These are phyloP conservation scores for Musa balbisiana DNA, from an alignment of 202 grass and related monocot species.

Conservation along the genomic window DNA sequence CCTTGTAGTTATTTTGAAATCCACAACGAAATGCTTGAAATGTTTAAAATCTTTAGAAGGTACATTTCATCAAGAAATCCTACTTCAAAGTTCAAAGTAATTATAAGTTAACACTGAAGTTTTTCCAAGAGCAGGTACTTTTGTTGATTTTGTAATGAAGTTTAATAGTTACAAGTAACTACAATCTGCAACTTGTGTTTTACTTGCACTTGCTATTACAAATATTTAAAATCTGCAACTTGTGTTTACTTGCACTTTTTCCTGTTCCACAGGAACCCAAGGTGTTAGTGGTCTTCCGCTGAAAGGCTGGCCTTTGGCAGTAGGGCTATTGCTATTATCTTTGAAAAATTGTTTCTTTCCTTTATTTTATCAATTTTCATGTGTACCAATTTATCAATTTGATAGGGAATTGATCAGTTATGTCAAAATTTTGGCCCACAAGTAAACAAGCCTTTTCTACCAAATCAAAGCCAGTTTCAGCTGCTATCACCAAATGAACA, in stretches of 20 bases:
- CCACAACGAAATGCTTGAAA: background rate
- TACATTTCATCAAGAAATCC: background rate
- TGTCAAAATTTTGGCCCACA: slow-evolving; percentile 51
- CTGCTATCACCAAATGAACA: slow-evolving; percentile 72
- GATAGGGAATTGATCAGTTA: slow-evolving; percentile 73
- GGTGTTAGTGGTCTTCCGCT: slow-evolving; percentile 67
- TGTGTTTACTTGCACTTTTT: slow-evolving; percentile 18
- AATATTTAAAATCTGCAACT: background rate
- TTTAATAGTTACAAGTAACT: background rate
- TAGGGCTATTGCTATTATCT: slow-evolving; percentile 34
- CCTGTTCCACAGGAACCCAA: slow-evolving; percentile 54
- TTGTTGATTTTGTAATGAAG: too few species aligned
- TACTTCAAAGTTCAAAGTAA: background rate
- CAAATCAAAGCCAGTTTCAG: slow-evolving; percentile 78
- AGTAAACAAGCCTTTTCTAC: slow-evolving; percentile 65
- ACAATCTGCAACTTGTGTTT: background rate
- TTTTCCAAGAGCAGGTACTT: too few species aligned
- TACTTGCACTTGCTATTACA: background rate
- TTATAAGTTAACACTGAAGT: too few species aligned
- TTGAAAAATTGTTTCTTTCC: slow-evolving; percentile 7
- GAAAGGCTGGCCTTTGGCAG: slow-evolving; percentile 88
- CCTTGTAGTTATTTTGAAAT: background rate
- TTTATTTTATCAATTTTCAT: slow-evolving; percentile 30
- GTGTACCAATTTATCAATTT: slow-evolving; percentile 20
- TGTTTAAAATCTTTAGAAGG: background rate